Percentiles rank a stretch among this genome's conserved stretches.
Evolutionary conservation across 176 grass and related monocot species (phyloP).

Genomic region (Bonia amplexicaulis): DNA sequence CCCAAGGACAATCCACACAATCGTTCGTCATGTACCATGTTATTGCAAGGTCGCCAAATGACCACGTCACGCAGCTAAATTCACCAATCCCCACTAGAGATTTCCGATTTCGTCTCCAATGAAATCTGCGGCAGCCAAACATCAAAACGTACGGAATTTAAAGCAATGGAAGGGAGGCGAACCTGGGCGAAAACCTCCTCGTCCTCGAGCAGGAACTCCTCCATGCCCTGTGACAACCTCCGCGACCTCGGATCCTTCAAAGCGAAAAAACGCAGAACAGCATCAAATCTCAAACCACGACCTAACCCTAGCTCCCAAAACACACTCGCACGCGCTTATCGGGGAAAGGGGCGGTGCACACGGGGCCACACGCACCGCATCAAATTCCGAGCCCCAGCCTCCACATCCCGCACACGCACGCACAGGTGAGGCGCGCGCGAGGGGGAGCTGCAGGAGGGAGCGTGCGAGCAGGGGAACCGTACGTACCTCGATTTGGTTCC

Average conservation of each 20-base stretch:
- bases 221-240: slow-evolving; percentile 31
- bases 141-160: neutral
- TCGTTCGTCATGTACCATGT: neutral
- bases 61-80: neutral
- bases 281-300: neutral
- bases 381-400: neutral
- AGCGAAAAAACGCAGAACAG: neutral
- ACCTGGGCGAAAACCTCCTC: slow-evolving; percentile 56
- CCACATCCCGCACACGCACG: neutral
- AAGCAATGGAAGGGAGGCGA: neutral
- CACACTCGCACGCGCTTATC: neutral
- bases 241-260: slow-evolving; percentile 34
- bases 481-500: slow-evolving; percentile 56
- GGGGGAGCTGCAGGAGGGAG: neutral
- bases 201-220: slow-evolving; percentile 46
- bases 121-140: neutral
- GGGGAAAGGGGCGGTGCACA: neutral
- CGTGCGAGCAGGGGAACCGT: neutral
- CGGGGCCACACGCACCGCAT: neutral
- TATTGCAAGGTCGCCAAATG: neutral
- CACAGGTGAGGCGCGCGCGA: neutral
- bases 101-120: neutral
- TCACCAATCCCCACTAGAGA: neutral
- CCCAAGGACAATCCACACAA: neutral
- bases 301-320: neutral